A percentile compares a stretch with the other conserved stretches of the same genome.
Conservation (phyloP, 2,329 filamentous ascomycete genomes). For the Sporothrix pseudoabietina region DNA sequence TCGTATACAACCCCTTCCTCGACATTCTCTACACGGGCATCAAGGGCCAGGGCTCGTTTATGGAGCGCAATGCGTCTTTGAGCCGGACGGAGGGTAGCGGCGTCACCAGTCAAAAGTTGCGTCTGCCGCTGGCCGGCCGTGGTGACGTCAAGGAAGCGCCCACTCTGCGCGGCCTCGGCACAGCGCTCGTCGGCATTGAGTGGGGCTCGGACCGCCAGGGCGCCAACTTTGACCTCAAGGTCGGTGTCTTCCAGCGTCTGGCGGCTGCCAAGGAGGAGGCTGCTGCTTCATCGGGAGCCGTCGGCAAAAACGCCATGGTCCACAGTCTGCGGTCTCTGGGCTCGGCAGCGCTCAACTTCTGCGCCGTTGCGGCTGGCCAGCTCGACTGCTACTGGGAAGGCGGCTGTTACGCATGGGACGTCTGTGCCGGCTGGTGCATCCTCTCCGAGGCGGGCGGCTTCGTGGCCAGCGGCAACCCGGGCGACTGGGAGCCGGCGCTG, state of each 20-base stretch:
- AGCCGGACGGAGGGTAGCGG: conserved; percentile 37
- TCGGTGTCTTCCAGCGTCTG: conserved; percentile 64
- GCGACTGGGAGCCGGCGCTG: conserved; percentile 65
- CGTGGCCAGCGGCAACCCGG: conserved; percentile 73
- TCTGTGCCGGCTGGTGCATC: conserved; percentile 79
- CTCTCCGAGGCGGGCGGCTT: conserved; percentile 72
- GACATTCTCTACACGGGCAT: conserved; percentile 70
- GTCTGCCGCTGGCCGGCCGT: conserved; percentile 46
- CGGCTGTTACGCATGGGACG: conserved; percentile 84
- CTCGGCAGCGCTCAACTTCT: conserved; percentile 74
- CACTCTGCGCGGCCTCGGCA: conserved; percentile 62
- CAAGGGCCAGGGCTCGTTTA: conserved; percentile 66
- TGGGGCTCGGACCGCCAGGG: conserved; percentile 72
- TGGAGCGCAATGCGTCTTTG: conserved; percentile 50
- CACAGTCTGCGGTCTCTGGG: conserved; percentile 72
- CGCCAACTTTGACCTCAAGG: conserved; percentile 70
- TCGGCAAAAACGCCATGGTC: conserved; percentile 68
- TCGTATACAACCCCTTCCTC: conserved; percentile 80
- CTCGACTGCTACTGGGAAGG: conserved; percentile 80
- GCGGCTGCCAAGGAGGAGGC: conserved; percentile 51
- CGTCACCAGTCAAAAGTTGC: conserved; percentile 31
- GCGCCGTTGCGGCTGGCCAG: conserved; percentile 69
- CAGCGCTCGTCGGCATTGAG: conserved; percentile 68
- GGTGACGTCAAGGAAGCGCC: conserved; percentile 50
- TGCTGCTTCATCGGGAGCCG: conserved; percentile 50